Conservation (phyloP, 192 early-diverging fungal genomes). For the Lobosporangium transversale region DNA sequence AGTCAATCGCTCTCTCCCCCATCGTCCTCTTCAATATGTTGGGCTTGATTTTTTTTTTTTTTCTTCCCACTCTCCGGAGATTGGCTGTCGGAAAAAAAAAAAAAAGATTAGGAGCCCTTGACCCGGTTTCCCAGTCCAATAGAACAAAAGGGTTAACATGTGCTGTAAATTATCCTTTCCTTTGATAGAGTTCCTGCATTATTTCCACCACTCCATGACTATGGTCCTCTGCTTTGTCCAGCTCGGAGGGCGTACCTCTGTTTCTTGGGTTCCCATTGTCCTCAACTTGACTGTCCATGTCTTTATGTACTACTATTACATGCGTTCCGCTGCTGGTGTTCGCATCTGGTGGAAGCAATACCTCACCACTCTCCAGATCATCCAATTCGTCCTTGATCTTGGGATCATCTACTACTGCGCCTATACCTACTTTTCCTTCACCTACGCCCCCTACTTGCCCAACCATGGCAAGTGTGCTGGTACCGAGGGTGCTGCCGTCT, state of each 20-base stretch:
- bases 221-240: conserved; percentile 88
- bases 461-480: conserved; percentile 78
- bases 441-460: conserved; percentile 70
- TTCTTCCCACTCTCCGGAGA: too few relatives aligned
- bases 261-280: conserved; percentile 82
- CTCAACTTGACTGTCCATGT: conserved; percentile 92
- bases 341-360: conserved; percentile 95
- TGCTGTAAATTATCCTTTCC: too few relatives aligned
- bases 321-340: conserved; percentile 78
- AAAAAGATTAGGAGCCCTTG: too few relatives aligned
- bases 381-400: conserved; percentile 91
- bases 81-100: too few relatives aligned
- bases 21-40: too few relatives aligned
- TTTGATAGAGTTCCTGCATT: conserved; percentile 83
- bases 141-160: too few relatives aligned
- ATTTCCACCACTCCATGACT: conserved; percentile 93
- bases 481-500: conserved; percentile 79
- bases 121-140: too few relatives aligned
- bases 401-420: conserved; percentile 87
- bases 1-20: too few relatives aligned
- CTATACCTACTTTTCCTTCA: conserved; percentile 81
- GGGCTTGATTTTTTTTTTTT: too few relatives aligned
- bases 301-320: conserved; percentile 93
- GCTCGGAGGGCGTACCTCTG: conserved; percentile 76
- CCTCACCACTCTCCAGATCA: conserved; percentile 90